phyloP scores from a whole-genome alignment of 768 basidiomycete genomes.

The Termitomyces sp. region DNA sequence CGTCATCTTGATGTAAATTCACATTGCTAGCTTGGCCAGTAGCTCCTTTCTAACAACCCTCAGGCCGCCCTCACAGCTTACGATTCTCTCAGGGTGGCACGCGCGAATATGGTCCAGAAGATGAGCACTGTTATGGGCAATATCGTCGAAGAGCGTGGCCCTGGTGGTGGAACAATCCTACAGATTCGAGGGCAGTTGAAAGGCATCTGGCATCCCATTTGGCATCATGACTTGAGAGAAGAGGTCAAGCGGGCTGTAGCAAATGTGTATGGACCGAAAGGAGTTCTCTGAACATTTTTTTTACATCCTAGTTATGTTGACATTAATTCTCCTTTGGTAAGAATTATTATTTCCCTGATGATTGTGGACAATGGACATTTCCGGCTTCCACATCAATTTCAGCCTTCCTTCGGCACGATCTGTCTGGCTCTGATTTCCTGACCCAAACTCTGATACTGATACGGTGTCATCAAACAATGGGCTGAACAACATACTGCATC shows the following conservation, averaged over 20 bases:
- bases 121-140: slow-evolving; percentile 40
- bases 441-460: no score
- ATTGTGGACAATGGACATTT: no score
- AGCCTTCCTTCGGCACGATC: no score
- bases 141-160: slow-evolving; percentile 41
- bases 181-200: slow-evolving; percentile 33
- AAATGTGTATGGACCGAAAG: slow-evolving; percentile 13
- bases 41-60: not conserved
- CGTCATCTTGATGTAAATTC: slow-evolving; percentile 40
- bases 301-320: not conserved
- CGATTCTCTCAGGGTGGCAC: slow-evolving; percentile 41
- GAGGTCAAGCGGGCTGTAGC: slow-evolving; percentile 36
- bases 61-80: slow-evolving; percentile 50
- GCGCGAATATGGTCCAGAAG: slow-evolving; percentile 48
- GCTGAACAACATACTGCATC: no score
- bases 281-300: not conserved
- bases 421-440: no score
- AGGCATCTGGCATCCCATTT: slow-evolving; percentile 47
- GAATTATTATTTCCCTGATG: no score
- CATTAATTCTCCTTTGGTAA: no score
- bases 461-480: no score
- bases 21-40: not conserved
- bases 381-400: no score
- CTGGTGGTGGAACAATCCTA: slow-evolving; percentile 27
- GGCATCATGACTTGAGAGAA: slow-evolving; percentile 43